Base-by-base conservation (phyloP, 805 yeast species). In the Wickerhamiella australiensis region DNA sequence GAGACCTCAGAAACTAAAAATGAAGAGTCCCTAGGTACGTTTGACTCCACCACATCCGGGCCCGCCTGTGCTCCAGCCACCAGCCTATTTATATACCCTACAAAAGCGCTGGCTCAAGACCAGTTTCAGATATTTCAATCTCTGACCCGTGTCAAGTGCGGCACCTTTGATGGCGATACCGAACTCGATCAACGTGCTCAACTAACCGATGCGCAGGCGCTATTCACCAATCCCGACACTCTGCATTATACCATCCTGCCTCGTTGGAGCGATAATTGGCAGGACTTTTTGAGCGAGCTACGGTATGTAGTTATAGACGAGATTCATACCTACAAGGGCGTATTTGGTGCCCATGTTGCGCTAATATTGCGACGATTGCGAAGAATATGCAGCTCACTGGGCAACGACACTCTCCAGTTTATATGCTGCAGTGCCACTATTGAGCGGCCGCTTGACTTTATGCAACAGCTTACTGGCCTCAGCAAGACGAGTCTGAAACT, bases 51-150 rank as follows among this genome's bases (percentile, higher is more conserved):
- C n/a, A n/a, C n/a, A n/a, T n/a, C n/a, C n/a, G n/a, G n/a, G n/a
- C n/a, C n/a, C n/a, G n/a, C n/a, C n/a, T n/a, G n/a, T 70, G 61
- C 40, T 66, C 67, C 9, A 67, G 66, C n/a, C 1, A 84, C 94
- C 0, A 83, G 95, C 8, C 70, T 94, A 70, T 87, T 83, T 58
- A 79, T 92, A 11, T 92, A 92, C 58, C 99, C 99, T 1, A 92
- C 99, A 0, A 92, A 92, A 61, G 98, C 99, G 0, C 69, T 92
- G 47, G 97, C 99, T 0, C 98, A 92, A 61, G 98, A 92, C 68
- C 99, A 92, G 64, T 81, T 81, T 58, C 70, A 95, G 54, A 79
- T 94, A n/a, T 67, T 92, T 50, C 78, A 75, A 20, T 65, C 83
- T 9, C 65, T 82, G 41, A 77, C 78, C 0, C 65, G 65, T 11